These are phyloP conservation scores for Zygnema cylindricum DNA, from an alignment of 139 green algal species.

Conservation along the genomic window DNA sequence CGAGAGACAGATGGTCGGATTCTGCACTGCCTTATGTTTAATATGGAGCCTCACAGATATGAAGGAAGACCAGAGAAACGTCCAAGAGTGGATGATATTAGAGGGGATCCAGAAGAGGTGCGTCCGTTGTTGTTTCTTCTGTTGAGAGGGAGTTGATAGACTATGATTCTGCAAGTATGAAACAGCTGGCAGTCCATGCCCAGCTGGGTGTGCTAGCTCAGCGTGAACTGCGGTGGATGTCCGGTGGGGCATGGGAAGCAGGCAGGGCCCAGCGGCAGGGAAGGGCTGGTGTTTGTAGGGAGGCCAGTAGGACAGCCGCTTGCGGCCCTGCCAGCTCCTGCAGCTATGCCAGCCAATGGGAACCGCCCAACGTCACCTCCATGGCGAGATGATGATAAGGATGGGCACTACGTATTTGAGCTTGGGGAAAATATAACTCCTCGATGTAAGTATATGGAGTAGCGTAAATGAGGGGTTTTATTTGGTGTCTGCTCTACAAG, in stretches of 20 bases:
- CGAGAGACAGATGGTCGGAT: no score
- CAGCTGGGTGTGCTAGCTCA: no score
- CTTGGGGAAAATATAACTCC: constrained; percentile 68
- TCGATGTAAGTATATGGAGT: constrained; percentile 59
- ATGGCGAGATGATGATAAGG: constrained; percentile 61
- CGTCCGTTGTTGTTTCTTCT: not conserved
- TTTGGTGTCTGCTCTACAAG: not conserved
- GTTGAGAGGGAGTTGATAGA: no score
- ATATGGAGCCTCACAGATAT: not conserved
- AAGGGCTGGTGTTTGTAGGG: not conserved
- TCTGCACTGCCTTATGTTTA: no score
- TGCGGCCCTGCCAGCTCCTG: not conserved
- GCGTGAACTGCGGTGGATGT: no score
- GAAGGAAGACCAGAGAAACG: constrained; percentile 8
- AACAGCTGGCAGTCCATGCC: no score
- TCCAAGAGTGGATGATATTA: constrained; percentile 1
- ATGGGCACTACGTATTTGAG: constrained; percentile 68
- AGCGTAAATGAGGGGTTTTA: not conserved
- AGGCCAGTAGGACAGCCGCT: not conserved
- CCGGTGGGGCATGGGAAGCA: not conserved
- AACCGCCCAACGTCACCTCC: constrained; percentile 24
- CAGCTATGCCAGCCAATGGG: not conserved
- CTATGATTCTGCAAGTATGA: no score
- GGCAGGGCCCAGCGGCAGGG: not conserved
- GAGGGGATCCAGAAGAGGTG: constrained; percentile 24